Evolutionary conservation across 2,329 filamentous ascomycete species (phyloP), one percentile per base, ranked within the genome.

Genomic region (Amauroascus verrucosus): DNA sequence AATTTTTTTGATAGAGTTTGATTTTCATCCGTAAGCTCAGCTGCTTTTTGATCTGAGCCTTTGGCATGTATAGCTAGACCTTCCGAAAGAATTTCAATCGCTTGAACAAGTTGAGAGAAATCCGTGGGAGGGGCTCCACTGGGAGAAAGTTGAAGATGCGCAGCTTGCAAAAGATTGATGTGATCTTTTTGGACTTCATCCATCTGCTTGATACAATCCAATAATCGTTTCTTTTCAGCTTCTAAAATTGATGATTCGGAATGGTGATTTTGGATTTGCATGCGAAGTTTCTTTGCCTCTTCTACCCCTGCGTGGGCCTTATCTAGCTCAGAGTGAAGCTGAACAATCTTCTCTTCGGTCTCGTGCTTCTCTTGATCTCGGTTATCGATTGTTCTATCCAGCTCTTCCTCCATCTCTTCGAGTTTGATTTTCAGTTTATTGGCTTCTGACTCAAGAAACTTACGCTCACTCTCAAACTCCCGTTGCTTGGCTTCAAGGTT

Each of bases 401-500:
- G 80, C 64, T 95, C 90, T 62, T 96, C 90, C 69, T 98, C 93
- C 5, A 86, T 79, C 61, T 97, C 88, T 64, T 97, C 93, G 0
- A 93, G 75, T 50, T 84, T 85, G 51, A 83, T 76, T 63, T 85
- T 90, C 54, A 90, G 78, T 13, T 80, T 78, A 60, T 83, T 84
- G 54, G 93, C 83, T 65, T 97, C 90, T 14, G 81, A 77, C 61
- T 95, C 87, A 0, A 97, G 75, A 8, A 83, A 85, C 63, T 86
- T 88, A 37, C 93, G 82, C 68, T 97, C 91, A 48, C 84, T 82
- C 33, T 86, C 77, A 60, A 95, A 96, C 63, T 97, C 93, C 24
- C 82, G 82, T 68, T 96, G 88, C 59, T 94, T 80, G 11, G 90
- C 86, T 64, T 97, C 89, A 73, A 98, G 88, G 64, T 98, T 98